Base-by-base conservation (phyloP, 129 eudicot genomes). In the Sambucus nigra region DNA sequence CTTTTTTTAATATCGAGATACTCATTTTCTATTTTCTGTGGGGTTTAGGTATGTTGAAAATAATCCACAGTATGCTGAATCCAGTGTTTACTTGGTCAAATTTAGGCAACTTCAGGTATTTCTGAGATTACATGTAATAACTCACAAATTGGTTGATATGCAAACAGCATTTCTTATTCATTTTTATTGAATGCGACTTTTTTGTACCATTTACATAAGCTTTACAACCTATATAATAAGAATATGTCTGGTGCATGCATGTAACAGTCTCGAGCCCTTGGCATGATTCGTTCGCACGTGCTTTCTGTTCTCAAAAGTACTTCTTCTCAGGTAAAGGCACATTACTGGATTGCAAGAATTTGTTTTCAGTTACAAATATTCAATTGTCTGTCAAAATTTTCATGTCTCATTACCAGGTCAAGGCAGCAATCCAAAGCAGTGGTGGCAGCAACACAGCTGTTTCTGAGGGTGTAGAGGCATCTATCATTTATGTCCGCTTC, bases 21-120 rank as follows among this genome's bases (percentile, higher is more conserved):
- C 39, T 54, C 29, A 60, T 39, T 23, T 40, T 47, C 18, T 19
- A 1, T 48, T 26, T 53, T 49, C 29, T 40, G 25, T 61, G 41
- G 50, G 32, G 39, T 68, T 18, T 49, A 81, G 89, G 74, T 81
- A 91, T 82, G 95, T 91, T 62, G 95, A 91, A 71, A 91, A 81
- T 57, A 91, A 91, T 74, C 95, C 99, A n/a, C 99, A 91, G 69
- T 91, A 85, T 70, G 99, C 99, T 1, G 99, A 91, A 73, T 91
- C 95, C 72, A 73, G 71, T 65, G 88, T 91, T 61, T 91, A 91
- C 79, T 74, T 82, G 70, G 95, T 86, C 72, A 91, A 91, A 71
- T 91, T 91, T 64, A 81, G 99, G 54, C 99, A 91, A 62, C 99
- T 91, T 51, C 99, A 91, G 94, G 99, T 86, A 69, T 40, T 63